Evolutionary conservation across 2,329 filamentous ascomycete species (phyloP).

Genomic region (Colletotrichum sp.): DNA sequence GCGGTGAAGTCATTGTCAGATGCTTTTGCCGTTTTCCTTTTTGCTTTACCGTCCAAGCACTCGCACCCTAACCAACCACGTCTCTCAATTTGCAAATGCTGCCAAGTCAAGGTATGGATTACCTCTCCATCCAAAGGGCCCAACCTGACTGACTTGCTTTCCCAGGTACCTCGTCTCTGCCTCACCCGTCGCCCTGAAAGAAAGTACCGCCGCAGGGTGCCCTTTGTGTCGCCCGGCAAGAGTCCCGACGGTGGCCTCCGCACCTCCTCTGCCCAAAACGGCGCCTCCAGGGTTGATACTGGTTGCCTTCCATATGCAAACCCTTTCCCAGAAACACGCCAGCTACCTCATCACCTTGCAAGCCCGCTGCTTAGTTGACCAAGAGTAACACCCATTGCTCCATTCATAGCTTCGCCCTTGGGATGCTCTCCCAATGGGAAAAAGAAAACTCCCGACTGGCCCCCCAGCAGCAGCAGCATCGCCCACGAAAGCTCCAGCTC

Average conservation of each 20-base stretch:
- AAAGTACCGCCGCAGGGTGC: not conserved
- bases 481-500: not conserved
- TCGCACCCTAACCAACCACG: not conserved
- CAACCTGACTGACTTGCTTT: not conserved
- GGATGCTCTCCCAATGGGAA: not conserved
- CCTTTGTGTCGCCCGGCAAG: not conserved
- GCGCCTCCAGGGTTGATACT: constrained; percentile 11
- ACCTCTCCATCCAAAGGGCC: not conserved
- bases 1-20: constrained; percentile 20
- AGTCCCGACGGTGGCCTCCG: not conserved
- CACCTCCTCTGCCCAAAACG: not conserved
- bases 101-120: not conserved
- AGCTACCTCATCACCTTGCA: constrained; percentile 8
- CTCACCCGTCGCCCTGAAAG: not conserved
- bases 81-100: not conserved
- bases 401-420: not conserved
- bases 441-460: constrained; percentile 4
- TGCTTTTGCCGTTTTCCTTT: constrained; percentile 13
- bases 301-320: not conserved
- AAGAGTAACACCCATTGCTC: not conserved
- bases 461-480: not conserved
- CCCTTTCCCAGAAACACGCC: constrained; percentile 13
- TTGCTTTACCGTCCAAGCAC: constrained; percentile 19
- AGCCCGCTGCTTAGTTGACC: not conserved
- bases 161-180: not conserved